Conservation (phyloP, 352 stramenopile genomes). For the Phytophthora sansomeana region DNA sequence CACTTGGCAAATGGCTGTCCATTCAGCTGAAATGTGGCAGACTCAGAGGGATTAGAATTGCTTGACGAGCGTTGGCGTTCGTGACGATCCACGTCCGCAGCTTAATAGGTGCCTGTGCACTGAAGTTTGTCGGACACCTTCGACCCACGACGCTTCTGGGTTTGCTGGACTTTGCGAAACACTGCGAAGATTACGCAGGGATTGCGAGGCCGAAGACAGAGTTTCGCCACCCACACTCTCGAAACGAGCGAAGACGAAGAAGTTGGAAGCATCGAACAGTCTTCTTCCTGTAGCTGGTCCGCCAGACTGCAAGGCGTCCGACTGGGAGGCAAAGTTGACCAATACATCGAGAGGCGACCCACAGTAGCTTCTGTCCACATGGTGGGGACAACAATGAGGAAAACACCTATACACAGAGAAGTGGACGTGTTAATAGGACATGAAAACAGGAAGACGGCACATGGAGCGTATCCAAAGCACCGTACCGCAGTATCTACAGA, state of each 20-base stretch:
- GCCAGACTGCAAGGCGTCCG: background rate
- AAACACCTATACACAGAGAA: too few relatives aligned
- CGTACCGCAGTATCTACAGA: too few relatives aligned
- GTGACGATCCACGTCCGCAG: too few relatives aligned
- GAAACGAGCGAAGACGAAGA: background rate
- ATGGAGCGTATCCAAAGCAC: too few relatives aligned
- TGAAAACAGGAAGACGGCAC: too few relatives aligned
- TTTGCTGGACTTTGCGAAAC: background rate
- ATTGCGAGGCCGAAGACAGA: background rate
- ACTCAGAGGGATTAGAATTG: background rate
- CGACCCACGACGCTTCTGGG: background rate
- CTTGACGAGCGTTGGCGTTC: background rate
- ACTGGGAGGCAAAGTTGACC: background rate
- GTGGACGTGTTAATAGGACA: too few relatives aligned
- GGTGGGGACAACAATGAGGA: too few relatives aligned
- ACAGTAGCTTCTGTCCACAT: background rate
- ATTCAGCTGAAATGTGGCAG: too few relatives aligned
- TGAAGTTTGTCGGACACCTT: background rate
- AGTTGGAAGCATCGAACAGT: background rate
- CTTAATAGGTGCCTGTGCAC: too few relatives aligned
- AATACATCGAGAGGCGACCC: background rate
- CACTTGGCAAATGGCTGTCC: background rate
- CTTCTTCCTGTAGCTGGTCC: background rate
- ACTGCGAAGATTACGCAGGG: too few relatives aligned
- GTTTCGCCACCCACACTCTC: background rate